Base-by-base conservation (phyloP, 2,329 filamentous ascomycete genomes). In the Fusarium keratoplasticum region DNA sequence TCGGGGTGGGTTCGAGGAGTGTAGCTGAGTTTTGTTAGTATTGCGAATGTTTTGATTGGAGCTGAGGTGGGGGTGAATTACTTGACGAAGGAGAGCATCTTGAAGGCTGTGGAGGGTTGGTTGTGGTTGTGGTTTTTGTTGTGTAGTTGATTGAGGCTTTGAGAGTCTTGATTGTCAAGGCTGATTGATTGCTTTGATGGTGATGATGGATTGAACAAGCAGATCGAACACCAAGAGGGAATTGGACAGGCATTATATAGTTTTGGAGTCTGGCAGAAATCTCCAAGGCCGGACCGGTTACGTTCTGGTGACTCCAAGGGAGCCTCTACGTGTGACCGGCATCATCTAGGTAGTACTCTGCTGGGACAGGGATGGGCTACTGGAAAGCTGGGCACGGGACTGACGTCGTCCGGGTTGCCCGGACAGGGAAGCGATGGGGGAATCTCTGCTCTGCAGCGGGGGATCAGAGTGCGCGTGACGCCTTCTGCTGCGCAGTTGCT, bases 71-170 rank as follows among this genome's bases (percentile, higher is more conserved):
- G 38, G 44, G 9, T 22, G 13, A 38, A 8, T 33, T 73, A 75
- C 73, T 75, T 75, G 67, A 75, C 73, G 61, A 75, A 73, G 35
- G 72, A 75, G 44, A 75, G 73, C 73, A 75, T 75, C n/a, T 50
- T 73, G 64, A 38, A 25, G 36, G 35, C n/a, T 22, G 35, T 31
- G 18, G 31, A 10, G 20, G 14, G 33, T 36, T 59, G 47, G 44
- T n/a, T 35, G 25, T 50, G 8, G 35, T 25, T 60, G 31, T 36
- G 10, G 11, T 42, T 52, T 42, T 20, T 11, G 16, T 42, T 52
- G 31, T 63, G 57, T 42, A 16, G 20, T 36, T 18, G 31, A 31
- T 25, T 35, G 13, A 27, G 31, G 33, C 27, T 38, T 61, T 35
- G 16, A 31, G n/a, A 10, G 35, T 70, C 38, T 27, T 61, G 25